Conservation (phyloP, 352 stramenopile genomes). For the Globisporangium recalcitrans region DNA sequence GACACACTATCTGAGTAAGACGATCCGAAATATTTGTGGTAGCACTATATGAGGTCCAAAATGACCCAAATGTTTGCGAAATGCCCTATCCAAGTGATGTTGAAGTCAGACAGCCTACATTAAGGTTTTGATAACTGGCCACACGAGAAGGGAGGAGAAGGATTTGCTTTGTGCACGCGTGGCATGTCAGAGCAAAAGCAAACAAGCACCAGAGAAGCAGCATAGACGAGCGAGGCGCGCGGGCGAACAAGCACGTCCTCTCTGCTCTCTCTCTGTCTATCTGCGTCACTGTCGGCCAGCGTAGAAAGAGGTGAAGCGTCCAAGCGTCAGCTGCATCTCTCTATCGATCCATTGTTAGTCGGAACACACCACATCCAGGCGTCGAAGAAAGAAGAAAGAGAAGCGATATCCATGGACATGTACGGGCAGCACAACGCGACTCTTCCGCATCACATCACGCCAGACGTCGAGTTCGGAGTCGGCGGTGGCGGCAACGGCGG, state of each 20-base stretch:
- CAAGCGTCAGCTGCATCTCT: neutral
- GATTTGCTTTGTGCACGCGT: slow-evolving; percentile 4
- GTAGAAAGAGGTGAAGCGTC: neutral
- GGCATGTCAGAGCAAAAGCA: neutral
- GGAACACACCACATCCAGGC: neutral
- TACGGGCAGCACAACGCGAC: slow-evolving; percentile 9
- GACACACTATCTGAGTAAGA: too few relatives aligned
- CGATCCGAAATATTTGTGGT: neutral
- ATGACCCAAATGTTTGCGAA: neutral
- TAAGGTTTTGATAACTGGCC: slow-evolving; percentile 8
- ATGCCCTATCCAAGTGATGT: neutral
- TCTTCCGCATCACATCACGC: slow-evolving; percentile 13
- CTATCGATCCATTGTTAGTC: neutral
- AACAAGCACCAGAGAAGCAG: neutral
- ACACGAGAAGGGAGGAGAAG: neutral
- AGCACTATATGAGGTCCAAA: neutral
- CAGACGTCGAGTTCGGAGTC: slow-evolving; percentile 28
- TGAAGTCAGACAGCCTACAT: slow-evolving; percentile 5
- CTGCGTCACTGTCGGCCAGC: neutral
- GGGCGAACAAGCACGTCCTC: neutral
- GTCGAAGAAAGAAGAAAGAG: neutral
- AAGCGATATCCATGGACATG: slow-evolving; percentile 4
- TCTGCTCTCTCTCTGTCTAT: neutral
- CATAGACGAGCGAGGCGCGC: neutral
- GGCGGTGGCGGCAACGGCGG: slow-evolving; percentile 10